Base-by-base conservation (phyloP, 2,329 filamentous ascomycete species). In the Grosmannia clavigera region DNA sequence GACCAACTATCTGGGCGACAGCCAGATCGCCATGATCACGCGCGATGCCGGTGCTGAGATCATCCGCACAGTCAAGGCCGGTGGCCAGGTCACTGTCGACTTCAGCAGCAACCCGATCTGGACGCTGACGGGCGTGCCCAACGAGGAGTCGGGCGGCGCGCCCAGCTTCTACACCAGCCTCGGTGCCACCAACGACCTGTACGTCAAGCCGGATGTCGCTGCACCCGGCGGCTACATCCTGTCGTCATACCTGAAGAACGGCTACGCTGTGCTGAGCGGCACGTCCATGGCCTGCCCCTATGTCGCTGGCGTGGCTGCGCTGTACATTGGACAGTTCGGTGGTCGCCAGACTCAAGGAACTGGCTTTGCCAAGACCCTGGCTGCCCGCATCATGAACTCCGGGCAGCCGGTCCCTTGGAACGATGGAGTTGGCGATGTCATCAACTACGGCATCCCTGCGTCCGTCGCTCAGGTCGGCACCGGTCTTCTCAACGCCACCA, bases 241-340 rank as follows among this genome's bases (percentile, higher is more conserved):
- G 58, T 75, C 74, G 27, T 77, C 76, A 2, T 78, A 73, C 61
- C 74, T 73, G 19, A 55, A 60, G 16, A 65, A 72, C 40, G 66
- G 65, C 3, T 70, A 68, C 46, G 71, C 71, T 16, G 70, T 79
- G 1, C 68, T 76, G 31, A 75, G 71, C 51, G 77, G 78, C 31
- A 81, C 77, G 1, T 76, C 73, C 6, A 79, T 80, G 78, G 74
- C 76, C 5, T 72, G 71, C 19, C 76, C 76, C 1, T 76, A 76
- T 59, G 68, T 77, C 14, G 75, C 76, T 19, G 76, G 75, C 31
- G 68, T 74, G 11, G 72, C 72, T 3, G 72, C 72, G n/a, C 69
- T 75, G 11, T 74, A 72, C 58, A 67, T 74, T 40, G 65, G 70
- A 11, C 67, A 68, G 35, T 64, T 66, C 40, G 72, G 72, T n/a